These are phyloP conservation scores for Alternaria conjuncta DNA, from an alignment of 2,329 filamentous ascomycete species.

Conservation along the genomic window DNA sequence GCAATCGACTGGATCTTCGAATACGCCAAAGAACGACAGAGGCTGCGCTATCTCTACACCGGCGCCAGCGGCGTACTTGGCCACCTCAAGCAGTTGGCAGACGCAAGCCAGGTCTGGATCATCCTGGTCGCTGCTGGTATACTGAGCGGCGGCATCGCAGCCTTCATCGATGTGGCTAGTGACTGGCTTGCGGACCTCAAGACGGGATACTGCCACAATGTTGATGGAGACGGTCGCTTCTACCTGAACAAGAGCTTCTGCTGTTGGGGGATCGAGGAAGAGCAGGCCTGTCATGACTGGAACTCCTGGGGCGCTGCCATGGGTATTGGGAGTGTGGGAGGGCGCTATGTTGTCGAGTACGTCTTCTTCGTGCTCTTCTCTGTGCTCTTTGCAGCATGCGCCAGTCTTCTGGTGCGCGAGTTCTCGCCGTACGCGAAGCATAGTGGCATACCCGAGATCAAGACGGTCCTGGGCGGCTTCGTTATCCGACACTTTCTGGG, in stretches of 20 bases:
- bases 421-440: slow-evolving; percentile 91
- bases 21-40: slow-evolving; percentile 93
- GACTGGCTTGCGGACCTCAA: slow-evolving; percentile 96
- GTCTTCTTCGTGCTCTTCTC: slow-evolving; percentile 85
- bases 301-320: slow-evolving; percentile 81
- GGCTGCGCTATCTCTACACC: slow-evolving; percentile 76
- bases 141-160: slow-evolving; percentile 82
- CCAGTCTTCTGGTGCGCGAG: slow-evolving; percentile 79
- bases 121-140: slow-evolving; percentile 86
- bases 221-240: slow-evolving; percentile 81
- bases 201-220: slow-evolving; percentile 80
- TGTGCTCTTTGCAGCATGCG: slow-evolving; percentile 77
- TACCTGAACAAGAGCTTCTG: slow-evolving; percentile 93
- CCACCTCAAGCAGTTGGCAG: slow-evolving; percentile 73
- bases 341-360: slow-evolving; percentile 84
- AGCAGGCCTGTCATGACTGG: slow-evolving; percentile 85
- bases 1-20: slow-evolving; percentile 99
- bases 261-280: slow-evolving; percentile 82
- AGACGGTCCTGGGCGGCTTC: slow-evolving; percentile 92
- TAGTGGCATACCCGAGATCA: slow-evolving; percentile 97
- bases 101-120: slow-evolving; percentile 91
- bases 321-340: slow-evolving; percentile 68
- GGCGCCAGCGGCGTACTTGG: slow-evolving; percentile 74
- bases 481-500: slow-evolving; percentile 88
- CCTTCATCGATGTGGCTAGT: slow-evolving; percentile 85